These are phyloP conservation scores for Leccinum incarnatum DNA, from an alignment of 768 basidiomycete species.

Conservation along the genomic window DNA sequence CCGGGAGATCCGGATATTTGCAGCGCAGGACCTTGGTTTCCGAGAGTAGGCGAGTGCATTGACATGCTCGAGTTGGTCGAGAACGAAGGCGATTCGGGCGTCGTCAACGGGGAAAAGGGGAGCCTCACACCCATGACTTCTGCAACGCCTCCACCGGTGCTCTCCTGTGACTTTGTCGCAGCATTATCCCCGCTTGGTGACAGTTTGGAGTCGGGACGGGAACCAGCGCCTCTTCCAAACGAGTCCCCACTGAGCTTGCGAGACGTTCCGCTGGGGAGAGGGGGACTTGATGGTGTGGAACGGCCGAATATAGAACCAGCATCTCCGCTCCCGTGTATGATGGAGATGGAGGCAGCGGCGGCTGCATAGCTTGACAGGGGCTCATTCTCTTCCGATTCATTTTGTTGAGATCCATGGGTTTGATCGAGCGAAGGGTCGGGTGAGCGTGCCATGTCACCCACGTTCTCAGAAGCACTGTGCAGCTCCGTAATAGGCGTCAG, in stretches of 20 bases:
- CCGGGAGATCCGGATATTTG: conserved; percentile 19
- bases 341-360: conserved; percentile 17
- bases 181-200: conserved; percentile 27
- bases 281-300: conserved; percentile 27
- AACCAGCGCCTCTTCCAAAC: conserved; percentile 24
- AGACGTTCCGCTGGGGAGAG: conserved; percentile 19
- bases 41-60: conserved; percentile 15
- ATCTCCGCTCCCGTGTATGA: conserved; percentile 22
- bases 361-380: conserved; percentile 18
- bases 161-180: conserved; percentile 21
- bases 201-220: conserved; percentile 41
- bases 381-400: conserved; percentile 28
- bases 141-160: conserved; percentile 9
- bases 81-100: conserved; percentile 33
- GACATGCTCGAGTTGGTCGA: conserved; percentile 30
- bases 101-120: conserved; percentile 30
- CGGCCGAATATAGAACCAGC: conserved; percentile 12
- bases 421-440: conserved; percentile 21
- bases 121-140: conserved; percentile 32
- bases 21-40: conserved; percentile 12
- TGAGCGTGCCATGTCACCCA: conserved; percentile 16
- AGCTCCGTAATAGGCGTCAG: conserved; percentile 70
- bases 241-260: conserved; percentile 39
- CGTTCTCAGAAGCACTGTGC: conserved; percentile 32
- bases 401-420: conserved; percentile 9